These are phyloP conservation scores for Cardamine resedifolia DNA, from an alignment of 345 rosid genomes.

Conservation along the genomic window DNA sequence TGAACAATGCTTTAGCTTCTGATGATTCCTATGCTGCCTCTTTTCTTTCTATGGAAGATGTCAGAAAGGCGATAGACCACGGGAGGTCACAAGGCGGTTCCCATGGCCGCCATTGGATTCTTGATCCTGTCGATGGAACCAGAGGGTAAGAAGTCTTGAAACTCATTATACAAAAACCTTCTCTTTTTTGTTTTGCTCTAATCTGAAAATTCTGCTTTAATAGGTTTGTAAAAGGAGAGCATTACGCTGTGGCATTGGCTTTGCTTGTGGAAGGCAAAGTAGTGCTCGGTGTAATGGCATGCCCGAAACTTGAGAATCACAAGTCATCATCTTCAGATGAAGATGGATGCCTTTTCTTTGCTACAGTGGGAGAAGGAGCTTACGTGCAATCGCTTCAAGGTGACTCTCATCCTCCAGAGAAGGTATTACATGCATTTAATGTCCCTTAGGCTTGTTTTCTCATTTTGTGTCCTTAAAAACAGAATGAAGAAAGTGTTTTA, in stretches of 20 bases:
- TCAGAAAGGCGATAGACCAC: slow-evolving; percentile 59
- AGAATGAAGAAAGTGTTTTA: neutral
- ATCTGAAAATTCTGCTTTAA: neutral
- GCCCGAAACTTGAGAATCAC: slow-evolving; percentile 62
- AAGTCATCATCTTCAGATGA: slow-evolving; percentile 38
- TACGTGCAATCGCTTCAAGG: slow-evolving; percentile 63
- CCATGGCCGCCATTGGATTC: slow-evolving; percentile 77
- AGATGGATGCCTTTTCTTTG: slow-evolving; percentile 73
- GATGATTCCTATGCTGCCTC: slow-evolving; percentile 50
- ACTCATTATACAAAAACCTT: neutral
- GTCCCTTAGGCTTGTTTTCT: neutral
- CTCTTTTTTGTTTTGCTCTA: neutral
- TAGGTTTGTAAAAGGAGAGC: slow-evolving; percentile 83
- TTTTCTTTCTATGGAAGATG: slow-evolving; percentile 55
- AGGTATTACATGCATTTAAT: slow-evolving; percentile 42
- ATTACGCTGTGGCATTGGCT: slow-evolving; percentile 79
- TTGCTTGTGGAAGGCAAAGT: slow-evolving; percentile 81
- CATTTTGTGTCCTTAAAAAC: neutral
- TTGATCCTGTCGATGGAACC: slow-evolving; percentile 90
- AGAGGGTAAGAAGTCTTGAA: slow-evolving; percentile 61
- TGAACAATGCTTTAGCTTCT: slow-evolving; percentile 59
- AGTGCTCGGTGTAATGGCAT: slow-evolving; percentile 81
- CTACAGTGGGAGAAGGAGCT: slow-evolving; percentile 71
- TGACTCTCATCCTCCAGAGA: slow-evolving; percentile 44
- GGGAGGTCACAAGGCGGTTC: slow-evolving; percentile 83